Evolutionary conservation across 1,284 basidiomycete genomes (phyloP), one percentile per base, ranked within the genome.

Genomic region (Ceratobasidium sp.): DNA sequence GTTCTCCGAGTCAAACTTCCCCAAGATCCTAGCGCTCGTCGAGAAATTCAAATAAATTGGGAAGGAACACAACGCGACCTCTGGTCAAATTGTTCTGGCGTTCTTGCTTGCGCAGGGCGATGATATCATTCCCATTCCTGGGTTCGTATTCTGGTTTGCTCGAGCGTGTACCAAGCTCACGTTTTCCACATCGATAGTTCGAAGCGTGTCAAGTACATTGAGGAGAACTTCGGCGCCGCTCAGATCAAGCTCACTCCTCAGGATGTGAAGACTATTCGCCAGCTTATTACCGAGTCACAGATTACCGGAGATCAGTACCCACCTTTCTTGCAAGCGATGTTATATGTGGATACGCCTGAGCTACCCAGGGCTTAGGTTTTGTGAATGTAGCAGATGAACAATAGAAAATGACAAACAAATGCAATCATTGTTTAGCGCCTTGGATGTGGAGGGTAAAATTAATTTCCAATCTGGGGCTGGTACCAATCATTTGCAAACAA

Each of bases 41-140:
- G 81, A 86, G 9, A 81, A 80, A 32, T 78, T 91, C 16, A 77
- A 82, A 46, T 75, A 77, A 6, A 81, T 89, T 35, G 87, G 52
- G 23, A 49, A 32, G 13, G 47, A 28, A 1, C 47, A 64, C 21
- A 75, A 81, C 23, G 84, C 84, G 2, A 87, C 88, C 0, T 73
- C 87, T 0, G 84, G 86, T 0, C 89, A 91, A 78, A 81, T 89
- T 18, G 80, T 84, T 0, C 81, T 91, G 13, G 88, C 90, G 0
- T 91, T 89, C 89, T 76, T 89, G 21, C 80, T 88, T 21, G 84
- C 83, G 9, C 87, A 86, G 79, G 86, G 85, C 11, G 79, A 82
- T 18, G 84, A 87, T 73, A 81, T 89, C 73, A 81, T 88, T 66
- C 83, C 86, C 0, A 87, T 89, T 74, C 87, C 87, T 1, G 87